Conservation (phyloP, 345 rosid species). For the Physaria fendleri region DNA sequence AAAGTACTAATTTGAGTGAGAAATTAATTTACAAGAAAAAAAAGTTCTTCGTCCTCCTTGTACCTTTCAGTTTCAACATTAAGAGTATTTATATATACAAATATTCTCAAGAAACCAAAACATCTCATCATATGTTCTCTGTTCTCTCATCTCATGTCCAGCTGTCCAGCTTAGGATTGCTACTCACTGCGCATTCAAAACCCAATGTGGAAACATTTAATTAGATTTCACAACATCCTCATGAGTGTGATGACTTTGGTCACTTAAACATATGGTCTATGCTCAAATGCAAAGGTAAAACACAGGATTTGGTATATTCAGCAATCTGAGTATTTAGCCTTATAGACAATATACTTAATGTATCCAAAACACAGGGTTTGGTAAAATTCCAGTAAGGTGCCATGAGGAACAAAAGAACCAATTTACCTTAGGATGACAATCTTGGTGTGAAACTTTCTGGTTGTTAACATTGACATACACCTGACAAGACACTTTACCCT, state of each 20-base stretch:
- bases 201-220: not conserved
- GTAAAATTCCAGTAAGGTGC: too few relatives aligned
- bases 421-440: too few relatives aligned
- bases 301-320: too few relatives aligned
- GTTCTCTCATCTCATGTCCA: not conserved
- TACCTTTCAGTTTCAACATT: not conserved
- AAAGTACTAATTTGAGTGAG: not conserved
- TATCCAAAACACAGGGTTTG: too few relatives aligned
- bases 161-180: constrained; percentile 1
- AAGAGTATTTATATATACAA: constrained; percentile 1
- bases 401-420: too few relatives aligned
- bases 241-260: not conserved
- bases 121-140: not conserved
- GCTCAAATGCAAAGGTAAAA: too few relatives aligned
- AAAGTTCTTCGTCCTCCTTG: not conserved
- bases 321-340: too few relatives aligned
- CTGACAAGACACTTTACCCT: constrained; percentile 72
- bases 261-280: not conserved
- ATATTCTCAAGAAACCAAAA: not conserved
- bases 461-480: constrained; percentile 53
- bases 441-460: constrained; percentile 22
- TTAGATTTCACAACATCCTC: not conserved
- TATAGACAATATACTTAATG: not conserved
- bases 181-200: constrained; percentile 9
- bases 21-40: not conserved